Conservation (phyloP, 768 basidiomycete species). For the Lentinula raphanica region DNA sequence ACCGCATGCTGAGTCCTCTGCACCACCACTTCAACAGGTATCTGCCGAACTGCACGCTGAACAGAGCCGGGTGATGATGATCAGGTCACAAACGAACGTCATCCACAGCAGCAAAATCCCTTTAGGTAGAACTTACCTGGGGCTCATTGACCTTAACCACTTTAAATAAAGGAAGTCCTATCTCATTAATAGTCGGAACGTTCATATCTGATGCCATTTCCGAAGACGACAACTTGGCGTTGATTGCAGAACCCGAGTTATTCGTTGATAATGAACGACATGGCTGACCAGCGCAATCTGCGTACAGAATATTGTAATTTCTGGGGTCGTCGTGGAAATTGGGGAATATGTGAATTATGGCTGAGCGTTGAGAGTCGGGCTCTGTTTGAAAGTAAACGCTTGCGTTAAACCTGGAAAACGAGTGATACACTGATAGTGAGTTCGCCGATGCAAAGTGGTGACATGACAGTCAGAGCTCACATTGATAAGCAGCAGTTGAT, state of each 20-base stretch:
- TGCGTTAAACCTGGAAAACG: background rate
- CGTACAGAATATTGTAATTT: background rate
- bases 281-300: background rate
- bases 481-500: conserved; percentile 4
- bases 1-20: background rate
- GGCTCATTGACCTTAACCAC: background rate
- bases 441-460: too few relatives aligned
- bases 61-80: background rate
- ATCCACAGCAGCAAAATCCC: too few relatives aligned
- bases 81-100: too few relatives aligned
- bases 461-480: background rate
- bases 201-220: background rate
- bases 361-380: background rate
- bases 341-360: background rate
- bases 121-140: background rate
- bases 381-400: conserved; percentile 1
- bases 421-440: background rate
- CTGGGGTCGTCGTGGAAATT: background rate
- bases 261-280: too few relatives aligned
- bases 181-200: conserved; percentile 4
- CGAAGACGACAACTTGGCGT: background rate
- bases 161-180: conserved; percentile 2
- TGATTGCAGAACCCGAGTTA: background rate
- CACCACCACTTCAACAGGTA: background rate
- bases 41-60: background rate